phyloP scores from a whole-genome alignment of 768 basidiomycete genomes.

The Russula foetens region DNA sequence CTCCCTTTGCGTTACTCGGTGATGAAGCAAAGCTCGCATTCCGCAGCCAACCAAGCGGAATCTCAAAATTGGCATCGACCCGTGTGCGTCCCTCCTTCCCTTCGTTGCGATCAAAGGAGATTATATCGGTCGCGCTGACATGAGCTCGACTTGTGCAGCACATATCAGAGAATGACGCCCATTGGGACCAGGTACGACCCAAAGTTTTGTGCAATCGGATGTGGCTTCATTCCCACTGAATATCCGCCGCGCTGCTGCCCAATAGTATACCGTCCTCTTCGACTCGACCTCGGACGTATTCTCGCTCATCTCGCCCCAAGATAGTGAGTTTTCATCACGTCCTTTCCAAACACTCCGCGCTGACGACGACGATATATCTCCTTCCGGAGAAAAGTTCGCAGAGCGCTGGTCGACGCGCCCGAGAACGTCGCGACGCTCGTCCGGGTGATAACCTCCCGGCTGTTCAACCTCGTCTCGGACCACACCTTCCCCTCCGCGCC shows the following conservation, averaged over 20 bases:
- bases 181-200: constrained; percentile 78
- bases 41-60: constrained; percentile 71
- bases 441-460: constrained; percentile 53
- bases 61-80: constrained; percentile 62
- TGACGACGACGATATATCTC: no score
- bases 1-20: constrained; percentile 69
- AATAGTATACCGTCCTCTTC: constrained; percentile 74
- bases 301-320: constrained; percentile 40
- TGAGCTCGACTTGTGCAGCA: constrained; percentile 37
- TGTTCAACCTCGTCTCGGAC: constrained; percentile 69
- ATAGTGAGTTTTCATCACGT: neutral
- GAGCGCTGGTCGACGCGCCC: constrained; percentile 72
- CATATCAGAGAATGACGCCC: constrained; percentile 66
- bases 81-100: constrained; percentile 53
- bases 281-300: constrained; percentile 89
- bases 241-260: neutral
- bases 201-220: neutral
- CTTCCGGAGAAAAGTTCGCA: constrained; percentile 48
- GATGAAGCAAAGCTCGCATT: constrained; percentile 90
- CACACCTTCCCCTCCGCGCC: constrained; percentile 68
- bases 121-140: neutral
- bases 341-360: neutral
- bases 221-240: neutral
- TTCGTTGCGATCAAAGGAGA: neutral
- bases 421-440: constrained; percentile 83